Base-by-base conservation (phyloP, 495 filamentous ascomycete genomes). In the Daldinia childiae region DNA sequence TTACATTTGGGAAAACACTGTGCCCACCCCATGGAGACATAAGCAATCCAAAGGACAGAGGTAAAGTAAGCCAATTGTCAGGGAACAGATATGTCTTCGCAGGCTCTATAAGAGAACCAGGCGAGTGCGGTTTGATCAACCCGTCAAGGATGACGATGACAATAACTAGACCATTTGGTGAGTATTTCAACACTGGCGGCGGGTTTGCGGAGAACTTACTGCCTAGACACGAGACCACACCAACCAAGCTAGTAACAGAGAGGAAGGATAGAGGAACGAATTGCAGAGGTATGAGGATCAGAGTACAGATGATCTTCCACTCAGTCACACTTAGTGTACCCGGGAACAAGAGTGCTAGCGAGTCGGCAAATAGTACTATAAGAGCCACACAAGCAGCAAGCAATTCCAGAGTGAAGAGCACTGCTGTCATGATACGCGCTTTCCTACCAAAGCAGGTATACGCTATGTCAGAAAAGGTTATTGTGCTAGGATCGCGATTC, bases 21-120 rank as follows among this genome's bases (percentile, higher is more conserved):
- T 98, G 95, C 7, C 95, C 95, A 70, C 95, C 95, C 93, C 94
- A 99, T 1, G 95, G 94, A 26, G 94, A 92, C 94, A 98, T 98
- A 29, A 98, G 85, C 11, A 99, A 84, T n/a, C 95, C 95, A 74
- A 98, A 94, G 32, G 92, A 92, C 19, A 98, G 82, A n/a, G 95
- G 95, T 19, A 99, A 70, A 1, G 93, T 96, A 48, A 88, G 83
- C 95, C 95, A 99, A 74, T 94, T 91, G 15, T 86, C 80, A 1
- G 95, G 95, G 66, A 97, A 91, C 43, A 95, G 79, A 76, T 90
- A 87, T 1, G 93, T 96, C 39, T 78, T 80, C 36, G 93, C 92
- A n/a, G 95, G 95, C 60, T 95, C 85, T 34, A 89, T 84, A 7
- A 99, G 87, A 4, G 93, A 97, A 12, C 95, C 95, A 2, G 95